A percentile compares a stretch with the other conserved stretches of the same genome.
Evolutionary conservation across 2,329 filamentous ascomycete genomes (phyloP).

Genomic region (Xylariaceae sp.): DNA sequence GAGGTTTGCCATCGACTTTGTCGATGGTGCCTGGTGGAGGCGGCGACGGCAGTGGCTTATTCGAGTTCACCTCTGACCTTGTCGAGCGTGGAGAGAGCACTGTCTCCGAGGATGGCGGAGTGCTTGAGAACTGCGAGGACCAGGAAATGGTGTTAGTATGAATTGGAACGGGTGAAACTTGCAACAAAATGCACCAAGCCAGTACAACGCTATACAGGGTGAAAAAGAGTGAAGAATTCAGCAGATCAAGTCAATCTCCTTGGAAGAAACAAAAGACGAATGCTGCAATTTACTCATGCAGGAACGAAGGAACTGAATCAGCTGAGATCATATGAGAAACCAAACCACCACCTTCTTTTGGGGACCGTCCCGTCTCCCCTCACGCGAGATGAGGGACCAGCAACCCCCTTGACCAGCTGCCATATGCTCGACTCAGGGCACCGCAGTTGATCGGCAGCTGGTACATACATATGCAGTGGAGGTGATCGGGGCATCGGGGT

Average conservation of each 20-base stretch:
- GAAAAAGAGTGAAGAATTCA: constrained; percentile 4
- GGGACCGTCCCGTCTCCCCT: not conserved
- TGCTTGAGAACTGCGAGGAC: constrained; percentile 16
- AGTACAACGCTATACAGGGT: not conserved
- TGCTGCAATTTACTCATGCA: constrained; percentile 17
- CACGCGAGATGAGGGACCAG: not conserved
- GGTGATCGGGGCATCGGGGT: no score
- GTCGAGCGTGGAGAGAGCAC: constrained; percentile 30
- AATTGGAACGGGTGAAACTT: not conserved
- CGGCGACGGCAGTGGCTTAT: constrained; percentile 55
- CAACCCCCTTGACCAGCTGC: no score
- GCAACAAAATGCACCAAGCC: not conserved
- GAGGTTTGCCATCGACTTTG: constrained; percentile 33
- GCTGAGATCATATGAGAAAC: constrained; percentile 13
- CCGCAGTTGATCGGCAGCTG: no score
- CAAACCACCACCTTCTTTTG: not conserved
- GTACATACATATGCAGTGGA: no score
- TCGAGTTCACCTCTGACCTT: constrained; percentile 40
- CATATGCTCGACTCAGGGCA: no score
- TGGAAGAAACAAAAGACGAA: constrained; percentile 3
- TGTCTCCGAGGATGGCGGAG: constrained; percentile 18
- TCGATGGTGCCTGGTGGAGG: constrained; percentile 39
- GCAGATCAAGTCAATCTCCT: constrained; percentile 3
- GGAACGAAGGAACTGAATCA: constrained; percentile 16
- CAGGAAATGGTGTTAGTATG: constrained; percentile 12